These are phyloP conservation scores for Penicillium macrosclerotiorum DNA, from an alignment of 495 filamentous ascomycete genomes.

Conservation along the genomic window DNA sequence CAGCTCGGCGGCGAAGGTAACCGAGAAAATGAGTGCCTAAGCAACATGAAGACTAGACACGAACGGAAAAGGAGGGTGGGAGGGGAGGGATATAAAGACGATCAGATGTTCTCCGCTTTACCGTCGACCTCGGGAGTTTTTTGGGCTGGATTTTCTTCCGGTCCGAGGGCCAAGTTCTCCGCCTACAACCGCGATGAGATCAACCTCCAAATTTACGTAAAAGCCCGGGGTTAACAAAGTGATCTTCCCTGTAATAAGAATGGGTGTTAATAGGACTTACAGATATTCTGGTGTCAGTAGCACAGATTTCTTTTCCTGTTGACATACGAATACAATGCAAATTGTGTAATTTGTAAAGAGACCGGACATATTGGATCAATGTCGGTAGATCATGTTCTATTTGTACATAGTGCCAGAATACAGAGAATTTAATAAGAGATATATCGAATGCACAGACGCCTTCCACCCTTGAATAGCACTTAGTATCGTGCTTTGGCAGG, in stretches of 20 bases:
- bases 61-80: constrained; percentile 14
- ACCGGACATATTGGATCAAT: background rate
- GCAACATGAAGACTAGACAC: constrained; percentile 49
- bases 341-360: no score
- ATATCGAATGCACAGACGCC: constrained; percentile 4
- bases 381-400: constrained; percentile 25
- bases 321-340: no score
- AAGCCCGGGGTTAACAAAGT: background rate
- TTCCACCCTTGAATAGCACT: constrained; percentile 8
- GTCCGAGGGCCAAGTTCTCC: constrained; percentile 25
- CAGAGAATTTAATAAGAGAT: constrained; percentile 19
- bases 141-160: constrained; percentile 28
- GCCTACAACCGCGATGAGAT: constrained; percentile 13
- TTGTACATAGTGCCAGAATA: constrained; percentile 35
- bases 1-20: constrained; percentile 51
- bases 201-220: constrained; percentile 5
- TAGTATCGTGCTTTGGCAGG: constrained; percentile 36
- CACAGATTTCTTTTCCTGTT: no score
- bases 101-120: constrained; percentile 33
- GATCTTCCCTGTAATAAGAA: no score
- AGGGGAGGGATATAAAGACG: constrained; percentile 15
- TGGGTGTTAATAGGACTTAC: no score
- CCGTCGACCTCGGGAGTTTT: constrained; percentile 34
- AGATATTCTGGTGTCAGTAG: no score
- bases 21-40: constrained; percentile 44